Percentiles rank a stretch among this genome's conserved stretches.
phyloP scores from a whole-genome alignment of 345 rosid species.

The Salix koriyanagi region DNA sequence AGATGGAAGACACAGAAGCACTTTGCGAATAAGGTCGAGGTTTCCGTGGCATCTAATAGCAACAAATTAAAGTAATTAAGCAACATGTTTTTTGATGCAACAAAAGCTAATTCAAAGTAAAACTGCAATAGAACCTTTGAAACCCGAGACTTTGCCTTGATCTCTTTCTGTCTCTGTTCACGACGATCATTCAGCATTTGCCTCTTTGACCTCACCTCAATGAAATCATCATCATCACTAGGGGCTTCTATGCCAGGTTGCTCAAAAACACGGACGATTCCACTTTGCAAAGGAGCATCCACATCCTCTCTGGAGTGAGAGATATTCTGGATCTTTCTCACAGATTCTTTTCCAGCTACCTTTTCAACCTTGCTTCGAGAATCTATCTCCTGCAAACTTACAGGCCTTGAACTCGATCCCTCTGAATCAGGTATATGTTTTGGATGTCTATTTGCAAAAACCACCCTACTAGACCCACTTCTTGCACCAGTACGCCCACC shows the following conservation, averaged over 20 bases:
- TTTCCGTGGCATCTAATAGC: slow-evolving; percentile 57
- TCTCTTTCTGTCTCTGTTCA: slow-evolving; percentile 94
- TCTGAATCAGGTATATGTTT: slow-evolving; percentile 55
- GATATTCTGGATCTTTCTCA: slow-evolving; percentile 36
- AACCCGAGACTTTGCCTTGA: slow-evolving; percentile 74
- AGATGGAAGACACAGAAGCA: slow-evolving; percentile 26
- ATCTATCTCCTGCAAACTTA: slow-evolving; percentile 36
- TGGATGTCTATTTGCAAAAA: slow-evolving; percentile 45
- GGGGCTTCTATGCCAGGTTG: slow-evolving; percentile 93
- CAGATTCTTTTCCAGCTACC: slow-evolving; percentile 46
- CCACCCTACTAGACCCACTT: slow-evolving; percentile 48
- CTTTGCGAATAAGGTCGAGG: slow-evolving; percentile 44
- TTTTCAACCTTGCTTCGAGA: slow-evolving; percentile 45
- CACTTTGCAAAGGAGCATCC: slow-evolving; percentile 77
- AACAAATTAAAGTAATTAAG: slow-evolving; percentile 21
- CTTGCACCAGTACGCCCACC: slow-evolving; percentile 40
- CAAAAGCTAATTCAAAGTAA: background rate
- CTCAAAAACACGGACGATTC: slow-evolving; percentile 68
- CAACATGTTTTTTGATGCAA: background rate
- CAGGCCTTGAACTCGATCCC: slow-evolving; percentile 31
- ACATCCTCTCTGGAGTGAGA: slow-evolving; percentile 46
- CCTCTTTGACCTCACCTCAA: slow-evolving; percentile 97
- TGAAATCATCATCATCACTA: slow-evolving; percentile 91
- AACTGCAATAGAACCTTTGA: slow-evolving; percentile 56
- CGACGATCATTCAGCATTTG: slow-evolving; percentile 95